These are phyloP conservation scores for Colletotrichum graminicola DNA, from an alignment of 2,329 filamentous ascomycete species.

Conservation along the genomic window DNA sequence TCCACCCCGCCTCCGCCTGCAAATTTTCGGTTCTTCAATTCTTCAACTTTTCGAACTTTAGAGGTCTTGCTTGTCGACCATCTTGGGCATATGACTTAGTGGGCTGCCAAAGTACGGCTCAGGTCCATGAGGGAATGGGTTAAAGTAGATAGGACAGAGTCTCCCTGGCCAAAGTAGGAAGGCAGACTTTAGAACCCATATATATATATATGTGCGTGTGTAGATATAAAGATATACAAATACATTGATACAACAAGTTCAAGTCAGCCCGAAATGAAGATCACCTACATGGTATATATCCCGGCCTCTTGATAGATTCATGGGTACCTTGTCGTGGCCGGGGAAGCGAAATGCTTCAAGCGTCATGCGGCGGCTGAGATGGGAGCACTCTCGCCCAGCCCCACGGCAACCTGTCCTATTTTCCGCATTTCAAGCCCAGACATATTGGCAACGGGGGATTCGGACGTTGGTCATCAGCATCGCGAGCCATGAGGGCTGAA, in stretches of 20 bases:
- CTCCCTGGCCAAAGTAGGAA: background rate
- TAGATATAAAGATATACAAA: too few species aligned
- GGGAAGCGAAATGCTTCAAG: too few species aligned
- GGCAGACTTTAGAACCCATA: background rate
- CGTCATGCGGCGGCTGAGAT: too few species aligned
- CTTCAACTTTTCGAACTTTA: background rate
- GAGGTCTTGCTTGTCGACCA: background rate
- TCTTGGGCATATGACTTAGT: background rate
- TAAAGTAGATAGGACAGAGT: background rate
- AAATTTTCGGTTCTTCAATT: background rate
- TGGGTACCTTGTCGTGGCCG: too few species aligned
- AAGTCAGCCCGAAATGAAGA: background rate
- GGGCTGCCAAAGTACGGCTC: background rate
- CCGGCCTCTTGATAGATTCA: too few species aligned
- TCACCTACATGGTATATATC: background rate
- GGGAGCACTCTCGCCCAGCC: too few species aligned
- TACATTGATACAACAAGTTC: background rate
- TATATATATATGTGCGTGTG: too few species aligned
- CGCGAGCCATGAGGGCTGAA: slow-evolving; percentile 21
- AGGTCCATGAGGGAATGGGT: background rate
- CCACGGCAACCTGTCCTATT: background rate
- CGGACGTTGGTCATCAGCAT: background rate
- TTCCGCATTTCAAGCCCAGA: background rate
- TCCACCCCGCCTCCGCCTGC: background rate
- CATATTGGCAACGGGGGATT: background rate